These are phyloP conservation scores for Pseudocercospora musae DNA, from an alignment of 2,329 filamentous ascomycete genomes.

Conservation along the genomic window DNA sequence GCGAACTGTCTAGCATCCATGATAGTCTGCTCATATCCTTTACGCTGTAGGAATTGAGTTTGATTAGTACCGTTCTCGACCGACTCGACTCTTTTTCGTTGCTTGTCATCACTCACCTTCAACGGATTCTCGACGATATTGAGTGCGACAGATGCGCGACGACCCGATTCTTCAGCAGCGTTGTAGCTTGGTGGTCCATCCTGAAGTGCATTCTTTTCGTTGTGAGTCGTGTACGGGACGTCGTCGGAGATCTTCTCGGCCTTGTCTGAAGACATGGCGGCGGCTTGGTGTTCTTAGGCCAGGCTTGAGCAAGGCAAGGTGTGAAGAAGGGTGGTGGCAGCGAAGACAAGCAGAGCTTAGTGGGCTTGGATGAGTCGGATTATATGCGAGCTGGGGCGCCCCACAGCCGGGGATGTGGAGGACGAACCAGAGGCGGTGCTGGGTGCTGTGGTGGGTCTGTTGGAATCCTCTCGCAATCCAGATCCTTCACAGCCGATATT, in stretches of 20 bases:
- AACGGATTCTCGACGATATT: constrained; percentile 50
- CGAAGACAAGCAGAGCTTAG: not conserved
- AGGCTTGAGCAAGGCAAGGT: not conserved
- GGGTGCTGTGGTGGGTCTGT: not conserved
- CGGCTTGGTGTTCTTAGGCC: not conserved
- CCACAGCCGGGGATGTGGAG: not conserved
- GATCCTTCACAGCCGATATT: not conserved
- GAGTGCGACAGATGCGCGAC: constrained; percentile 42
- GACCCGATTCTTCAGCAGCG: constrained; percentile 20
- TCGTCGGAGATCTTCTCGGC: constrained; percentile 9
- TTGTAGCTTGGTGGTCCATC: not conserved
- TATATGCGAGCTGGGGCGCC: not conserved
- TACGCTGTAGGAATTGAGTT: constrained; percentile 27
- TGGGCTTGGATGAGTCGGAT: not conserved
- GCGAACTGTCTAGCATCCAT: constrained; percentile 36
- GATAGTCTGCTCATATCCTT: constrained; percentile 33
- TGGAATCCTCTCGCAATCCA: constrained; percentile 1
- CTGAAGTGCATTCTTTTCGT: constrained; percentile 12
- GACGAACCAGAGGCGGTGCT: not conserved
- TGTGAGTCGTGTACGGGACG: constrained; percentile 14
- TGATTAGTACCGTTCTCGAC: not conserved
- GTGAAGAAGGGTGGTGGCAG: not conserved
- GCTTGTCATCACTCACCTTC: constrained; percentile 35
- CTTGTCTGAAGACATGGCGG: constrained; percentile 1
- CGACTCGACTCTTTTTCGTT: not conserved